Conservation (phyloP, 1,284 basidiomycete genomes). For the Malassezia cuniculi region DNA sequence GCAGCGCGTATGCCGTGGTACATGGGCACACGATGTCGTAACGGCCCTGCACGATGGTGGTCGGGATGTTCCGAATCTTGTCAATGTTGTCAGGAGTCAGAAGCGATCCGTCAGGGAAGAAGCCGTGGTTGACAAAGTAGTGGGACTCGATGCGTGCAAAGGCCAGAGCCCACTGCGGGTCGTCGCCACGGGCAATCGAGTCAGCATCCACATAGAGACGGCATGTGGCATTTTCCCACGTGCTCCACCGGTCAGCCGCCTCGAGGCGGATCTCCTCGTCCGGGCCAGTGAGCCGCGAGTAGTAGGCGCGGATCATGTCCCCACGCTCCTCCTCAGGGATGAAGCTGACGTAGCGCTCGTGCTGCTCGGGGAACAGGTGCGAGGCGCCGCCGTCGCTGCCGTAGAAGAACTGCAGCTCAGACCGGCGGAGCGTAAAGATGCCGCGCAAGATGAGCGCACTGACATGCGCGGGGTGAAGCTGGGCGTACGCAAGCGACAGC, state of each 20-base stretch:
- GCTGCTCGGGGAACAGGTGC: slow-evolving; percentile 39
- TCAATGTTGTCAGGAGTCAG: slow-evolving; percentile 70
- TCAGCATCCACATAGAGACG: slow-evolving; percentile 34
- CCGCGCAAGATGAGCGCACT: slow-evolving; percentile 72
- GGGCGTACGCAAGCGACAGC: slow-evolving; percentile 72
- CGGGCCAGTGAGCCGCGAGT: slow-evolving; percentile 60
- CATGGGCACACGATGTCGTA: slow-evolving; percentile 7
- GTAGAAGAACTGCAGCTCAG: slow-evolving; percentile 84
- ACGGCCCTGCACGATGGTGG: slow-evolving; percentile 65
- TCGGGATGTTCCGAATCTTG: slow-evolving; percentile 60
- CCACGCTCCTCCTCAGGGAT: slow-evolving; percentile 66
- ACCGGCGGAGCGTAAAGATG: slow-evolving; percentile 69
- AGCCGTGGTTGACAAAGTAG: slow-evolving; percentile 66
- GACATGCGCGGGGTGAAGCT: slow-evolving; percentile 69
- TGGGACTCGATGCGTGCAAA: slow-evolving; percentile 86
- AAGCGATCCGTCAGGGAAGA: slow-evolving; percentile 78
- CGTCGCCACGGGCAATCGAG: slow-evolving; percentile 14
- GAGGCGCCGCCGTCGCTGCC: slow-evolving; percentile 52
- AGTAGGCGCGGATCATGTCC: slow-evolving; percentile 72
- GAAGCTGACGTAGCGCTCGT: slow-evolving; percentile 55
- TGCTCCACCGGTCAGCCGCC: slow-evolving; percentile 68
- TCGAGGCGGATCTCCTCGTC: slow-evolving; percentile 57
- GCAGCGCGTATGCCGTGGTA: slow-evolving; percentile 45
- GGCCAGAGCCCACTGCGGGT: slow-evolving; percentile 47
- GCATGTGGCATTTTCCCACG: slow-evolving; percentile 40